A percentile compares a stretch with the other conserved stretches of the same genome.
phyloP scores from a whole-genome alignment of 345 rosid genomes.

The Dipteronia sinensis region DNA sequence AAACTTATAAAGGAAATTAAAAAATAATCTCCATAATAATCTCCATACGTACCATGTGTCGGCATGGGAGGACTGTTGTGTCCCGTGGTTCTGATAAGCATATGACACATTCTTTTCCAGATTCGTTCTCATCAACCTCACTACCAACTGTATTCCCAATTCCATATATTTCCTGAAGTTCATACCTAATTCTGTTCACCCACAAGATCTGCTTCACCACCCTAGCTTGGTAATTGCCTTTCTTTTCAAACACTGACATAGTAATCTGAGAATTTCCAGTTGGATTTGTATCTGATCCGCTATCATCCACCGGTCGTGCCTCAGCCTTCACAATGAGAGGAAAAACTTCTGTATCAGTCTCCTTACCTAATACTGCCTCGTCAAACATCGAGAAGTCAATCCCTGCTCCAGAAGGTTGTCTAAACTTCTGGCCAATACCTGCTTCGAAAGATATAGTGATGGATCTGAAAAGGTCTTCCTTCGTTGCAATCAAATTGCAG shows the following conservation, averaged over 20 bases:
- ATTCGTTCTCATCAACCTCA: slow-evolving; percentile 45
- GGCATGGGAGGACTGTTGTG: slow-evolving; percentile 57
- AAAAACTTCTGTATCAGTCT: slow-evolving; percentile 35
- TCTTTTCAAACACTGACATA: slow-evolving; percentile 46
- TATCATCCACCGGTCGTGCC: slow-evolving; percentile 19
- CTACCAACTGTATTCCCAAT: slow-evolving; percentile 45
- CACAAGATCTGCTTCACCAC: slow-evolving; percentile 57
- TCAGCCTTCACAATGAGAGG: slow-evolving; percentile 59
- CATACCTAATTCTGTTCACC: slow-evolving; percentile 48
- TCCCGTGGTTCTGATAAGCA: slow-evolving; percentile 61
- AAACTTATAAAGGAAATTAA: neutral
- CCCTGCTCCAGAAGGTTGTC: slow-evolving; percentile 54
- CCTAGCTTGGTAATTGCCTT: slow-evolving; percentile 37
- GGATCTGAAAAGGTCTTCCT: slow-evolving; percentile 34
- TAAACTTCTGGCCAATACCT: slow-evolving; percentile 58
- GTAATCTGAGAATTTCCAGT: slow-evolving; percentile 49
- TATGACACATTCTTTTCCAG: slow-evolving; percentile 61
- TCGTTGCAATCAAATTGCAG: slow-evolving; percentile 40
- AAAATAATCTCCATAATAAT: neutral
- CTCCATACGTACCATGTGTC: slow-evolving; percentile 51
- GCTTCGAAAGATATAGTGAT: slow-evolving; percentile 40
- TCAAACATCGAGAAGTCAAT: slow-evolving; percentile 48
- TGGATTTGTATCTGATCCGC: slow-evolving; percentile 28
- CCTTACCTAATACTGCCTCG: slow-evolving; percentile 29
- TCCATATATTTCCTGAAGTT: slow-evolving; percentile 61